Percentiles rank a stretch among this genome's conserved stretches.
phyloP scores from a whole-genome alignment of 2,329 filamentous ascomycete species.

The Cryoendolithus antarcticus region DNA sequence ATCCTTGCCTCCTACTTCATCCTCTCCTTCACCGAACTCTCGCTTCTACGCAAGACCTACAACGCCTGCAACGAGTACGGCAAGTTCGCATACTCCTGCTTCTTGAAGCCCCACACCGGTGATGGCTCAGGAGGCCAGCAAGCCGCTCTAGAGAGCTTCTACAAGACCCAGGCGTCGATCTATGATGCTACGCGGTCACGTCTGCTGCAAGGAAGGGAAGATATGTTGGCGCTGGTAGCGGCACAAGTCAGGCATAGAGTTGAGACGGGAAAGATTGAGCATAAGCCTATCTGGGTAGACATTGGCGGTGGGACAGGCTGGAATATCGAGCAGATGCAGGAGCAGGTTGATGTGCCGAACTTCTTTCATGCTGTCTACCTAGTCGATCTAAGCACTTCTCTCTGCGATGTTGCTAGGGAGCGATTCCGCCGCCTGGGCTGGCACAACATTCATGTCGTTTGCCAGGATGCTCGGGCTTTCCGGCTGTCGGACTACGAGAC shows the following conservation, averaged over 20 bases:
- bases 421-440: slow-evolving; percentile 78
- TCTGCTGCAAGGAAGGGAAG: slow-evolving; percentile 75
- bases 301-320: slow-evolving; percentile 52
- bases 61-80: slow-evolving; percentile 34
- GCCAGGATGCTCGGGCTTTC: slow-evolving; percentile 81
- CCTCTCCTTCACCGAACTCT: slow-evolving; percentile 24
- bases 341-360: slow-evolving; percentile 61
- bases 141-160: slow-evolving; percentile 91
- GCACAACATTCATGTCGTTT: slow-evolving; percentile 84
- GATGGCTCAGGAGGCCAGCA: slow-evolving; percentile 63
- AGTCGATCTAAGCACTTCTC: slow-evolving; percentile 85
- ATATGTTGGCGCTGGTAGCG: slow-evolving; percentile 83
- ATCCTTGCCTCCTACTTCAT: slow-evolving; percentile 24
- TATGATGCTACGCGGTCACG: slow-evolving; percentile 79
- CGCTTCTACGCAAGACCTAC: slow-evolving; percentile 19
- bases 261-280: slow-evolving; percentile 37
- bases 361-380: slow-evolving; percentile 89
- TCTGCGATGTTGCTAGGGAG: slow-evolving; percentile 75
- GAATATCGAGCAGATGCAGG: slow-evolving; percentile 87
- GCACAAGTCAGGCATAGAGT: slow-evolving; percentile 64
- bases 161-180: slow-evolving; percentile 67
- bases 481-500: slow-evolving; percentile 63
- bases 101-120: slow-evolving; percentile 78
- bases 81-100: slow-evolving; percentile 76
- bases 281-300: slow-evolving; percentile 69